Percentiles rank a stretch among this genome's conserved stretches.
These are phyloP conservation scores for Talaromyces wortmannii DNA, from an alignment of 495 filamentous ascomycete genomes.

Conservation along the genomic window DNA sequence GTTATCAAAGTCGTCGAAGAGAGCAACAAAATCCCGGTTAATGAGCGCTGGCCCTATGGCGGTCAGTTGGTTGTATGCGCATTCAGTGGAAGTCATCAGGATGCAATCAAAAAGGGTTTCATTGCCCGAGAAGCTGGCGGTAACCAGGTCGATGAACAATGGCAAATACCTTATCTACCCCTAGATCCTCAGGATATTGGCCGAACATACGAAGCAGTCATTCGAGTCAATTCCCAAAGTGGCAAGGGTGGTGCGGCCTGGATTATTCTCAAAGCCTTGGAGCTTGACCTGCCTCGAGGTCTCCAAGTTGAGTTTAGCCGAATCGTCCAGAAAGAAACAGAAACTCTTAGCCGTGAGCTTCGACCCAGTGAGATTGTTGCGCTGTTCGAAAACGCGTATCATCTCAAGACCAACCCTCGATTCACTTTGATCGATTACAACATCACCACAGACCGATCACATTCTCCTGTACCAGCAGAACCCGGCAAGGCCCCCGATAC, in stretches of 20 bases:
- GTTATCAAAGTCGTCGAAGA: slow-evolving; percentile 89
- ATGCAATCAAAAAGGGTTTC: slow-evolving; percentile 98
- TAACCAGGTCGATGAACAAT: slow-evolving; percentile 52
- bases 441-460: slow-evolving; percentile 78
- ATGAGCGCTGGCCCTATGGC: slow-evolving; percentile 74
- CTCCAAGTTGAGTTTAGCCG: slow-evolving; percentile 87
- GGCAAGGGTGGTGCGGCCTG: slow-evolving; percentile 95
- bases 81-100: slow-evolving; percentile 90
- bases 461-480: slow-evolving; percentile 63
- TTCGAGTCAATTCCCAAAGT: slow-evolving; percentile 93
- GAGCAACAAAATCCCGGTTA: slow-evolving; percentile 91
- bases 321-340: slow-evolving; percentile 75
- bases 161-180: slow-evolving; percentile 84
- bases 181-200: slow-evolving; percentile 92
- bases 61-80: slow-evolving; percentile 84
- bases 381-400: slow-evolving; percentile 85
- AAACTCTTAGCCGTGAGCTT: slow-evolving; percentile 72
- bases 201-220: slow-evolving; percentile 92
- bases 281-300: slow-evolving; percentile 89
- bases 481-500: slow-evolving; percentile 65
- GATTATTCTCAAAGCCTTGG: slow-evolving; percentile 81
- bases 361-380: slow-evolving; percentile 72
- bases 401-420: slow-evolving; percentile 69
- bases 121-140: slow-evolving; percentile 55
- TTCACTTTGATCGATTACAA: slow-evolving; percentile 90